Conservation (phyloP, 202 grass and related monocot species). For the Carex sylvatica region DNA sequence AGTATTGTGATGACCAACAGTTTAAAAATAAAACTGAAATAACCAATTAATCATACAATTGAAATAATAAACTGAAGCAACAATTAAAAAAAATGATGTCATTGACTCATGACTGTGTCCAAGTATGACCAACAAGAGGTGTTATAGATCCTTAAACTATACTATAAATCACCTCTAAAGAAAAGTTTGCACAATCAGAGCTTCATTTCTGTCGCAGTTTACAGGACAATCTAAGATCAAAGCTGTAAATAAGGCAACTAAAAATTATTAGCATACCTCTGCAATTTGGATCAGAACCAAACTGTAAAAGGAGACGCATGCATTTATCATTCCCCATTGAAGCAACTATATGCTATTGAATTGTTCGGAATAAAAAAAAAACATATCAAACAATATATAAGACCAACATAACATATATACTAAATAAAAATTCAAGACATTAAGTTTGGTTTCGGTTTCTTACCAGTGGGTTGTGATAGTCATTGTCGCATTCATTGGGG, state of each 20-base stretch:
- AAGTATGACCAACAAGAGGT: no score
- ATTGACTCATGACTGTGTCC: no score
- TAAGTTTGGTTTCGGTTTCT: conserved; percentile 6
- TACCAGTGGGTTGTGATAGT: conserved; percentile 74
- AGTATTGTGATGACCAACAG: no score
- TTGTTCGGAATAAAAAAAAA: conserved; percentile 16
- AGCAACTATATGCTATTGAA: conserved; percentile 84
- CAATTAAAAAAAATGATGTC: no score
- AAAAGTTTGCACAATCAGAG: neutral
- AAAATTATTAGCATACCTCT: conserved; percentile 43
- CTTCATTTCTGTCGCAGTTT: neutral
- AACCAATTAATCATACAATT: no score
- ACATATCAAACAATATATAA: neutral
- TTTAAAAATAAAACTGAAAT: no score
- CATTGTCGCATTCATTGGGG: conserved; percentile 76
- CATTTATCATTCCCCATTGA: conserved; percentile 69
- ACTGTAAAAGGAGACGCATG: conserved; percentile 57
- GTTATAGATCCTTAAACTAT: no score
- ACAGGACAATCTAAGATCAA: neutral
- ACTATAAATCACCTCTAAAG: neutral
- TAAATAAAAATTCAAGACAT: neutral
- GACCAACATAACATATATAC: neutral
- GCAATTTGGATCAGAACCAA: conserved; percentile 76
- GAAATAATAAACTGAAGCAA: no score
- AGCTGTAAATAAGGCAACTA: neutral